These are phyloP conservation scores for Paramecium caudatum DNA, from an alignment of 73 alveolate genomes.

Conservation along the genomic window DNA sequence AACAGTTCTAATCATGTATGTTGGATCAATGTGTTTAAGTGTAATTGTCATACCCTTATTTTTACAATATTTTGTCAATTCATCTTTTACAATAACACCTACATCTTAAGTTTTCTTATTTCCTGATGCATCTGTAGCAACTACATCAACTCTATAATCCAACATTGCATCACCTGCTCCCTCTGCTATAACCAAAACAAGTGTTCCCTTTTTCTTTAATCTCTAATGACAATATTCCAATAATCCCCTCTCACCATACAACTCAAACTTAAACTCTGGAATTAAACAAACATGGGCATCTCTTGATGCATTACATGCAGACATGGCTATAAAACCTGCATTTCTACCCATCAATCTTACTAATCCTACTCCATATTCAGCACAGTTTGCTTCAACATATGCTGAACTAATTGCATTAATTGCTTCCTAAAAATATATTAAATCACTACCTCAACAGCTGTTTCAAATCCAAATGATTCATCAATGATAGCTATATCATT, in stretches of 20 bases:
- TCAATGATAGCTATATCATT: conserved; percentile 99
- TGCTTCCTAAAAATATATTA: conserved; percentile 89
- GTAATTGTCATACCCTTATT: conserved; percentile 78
- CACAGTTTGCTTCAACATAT: conserved; percentile 97
- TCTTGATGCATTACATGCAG: conserved; percentile 95
- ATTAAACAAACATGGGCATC: conserved; percentile 98
- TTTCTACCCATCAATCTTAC: conserved; percentile 99
- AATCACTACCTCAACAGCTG: conserved; percentile 89
- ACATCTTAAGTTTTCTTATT: conserved; percentile 92
- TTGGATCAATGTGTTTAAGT: conserved; percentile 98
- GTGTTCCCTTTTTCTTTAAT: conserved; percentile 85
- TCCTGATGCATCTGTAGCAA: conserved; percentile 92
- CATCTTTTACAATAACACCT: conserved; percentile 92
- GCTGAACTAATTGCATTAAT: conserved; percentile 96
- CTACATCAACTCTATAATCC: conserved; percentile 83
- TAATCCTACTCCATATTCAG: conserved; percentile 97
- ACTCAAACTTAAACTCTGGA: conserved; percentile 97
- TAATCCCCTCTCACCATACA: conserved; percentile 92
- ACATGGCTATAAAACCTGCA: conserved; percentile 98
- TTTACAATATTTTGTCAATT: conserved; percentile 87
- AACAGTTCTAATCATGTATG: conserved; percentile 98
- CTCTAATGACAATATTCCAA: conserved; percentile 85
- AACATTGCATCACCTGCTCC: conserved; percentile 90
- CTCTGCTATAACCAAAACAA: conserved; percentile 87
- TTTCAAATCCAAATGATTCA: conserved; percentile 97